Evolutionary conservation across 2,329 filamentous ascomycete species (phyloP).

Genomic region (Microsporum canis): DNA sequence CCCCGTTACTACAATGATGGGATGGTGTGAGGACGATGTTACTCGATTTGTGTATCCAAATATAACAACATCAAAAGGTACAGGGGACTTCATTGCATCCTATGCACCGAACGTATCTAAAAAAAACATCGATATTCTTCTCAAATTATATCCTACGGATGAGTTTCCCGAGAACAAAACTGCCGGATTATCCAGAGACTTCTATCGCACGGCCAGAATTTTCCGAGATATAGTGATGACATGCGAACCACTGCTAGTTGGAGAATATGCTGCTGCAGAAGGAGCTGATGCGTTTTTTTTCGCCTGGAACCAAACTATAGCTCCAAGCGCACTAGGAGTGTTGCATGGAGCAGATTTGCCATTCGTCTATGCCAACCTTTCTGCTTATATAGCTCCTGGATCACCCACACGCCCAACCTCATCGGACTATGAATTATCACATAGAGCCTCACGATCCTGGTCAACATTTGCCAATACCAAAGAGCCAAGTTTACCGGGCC

Average conservation of each 20-base stretch:
- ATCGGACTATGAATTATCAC: neutral
- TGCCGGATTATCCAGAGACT: conserved; percentile 35
- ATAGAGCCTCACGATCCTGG: conserved; percentile 6
- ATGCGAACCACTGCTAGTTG: conserved; percentile 39
- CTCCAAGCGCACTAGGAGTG: conserved; percentile 36
- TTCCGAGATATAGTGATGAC: conserved; percentile 44
- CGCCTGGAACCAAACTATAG: conserved; percentile 44
- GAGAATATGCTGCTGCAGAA: conserved; percentile 27
- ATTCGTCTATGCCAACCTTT: conserved; percentile 41
- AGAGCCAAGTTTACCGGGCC: neutral
- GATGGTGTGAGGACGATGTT: conserved; percentile 8
- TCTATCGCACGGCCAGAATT: conserved; percentile 40
- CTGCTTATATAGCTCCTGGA: conserved; percentile 30
- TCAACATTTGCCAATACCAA: conserved; percentile 5
- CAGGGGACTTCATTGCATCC: neutral
- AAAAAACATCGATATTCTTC: neutral
- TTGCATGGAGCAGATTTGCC: conserved; percentile 45
- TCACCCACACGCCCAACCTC: conserved; percentile 1
- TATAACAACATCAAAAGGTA: neutral
- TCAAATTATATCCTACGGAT: conserved; percentile 3
- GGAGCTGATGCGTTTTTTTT: conserved; percentile 39
- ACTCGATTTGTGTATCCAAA: conserved; percentile 4
- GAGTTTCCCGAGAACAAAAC: conserved; percentile 30
- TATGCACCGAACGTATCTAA: neutral
- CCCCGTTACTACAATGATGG: conserved; percentile 6